A percentile compares a stretch with the other conserved stretches of the same genome.
Evolutionary conservation across 106 monocot species (phyloP).

Genomic region (Allium cepa): DNA sequence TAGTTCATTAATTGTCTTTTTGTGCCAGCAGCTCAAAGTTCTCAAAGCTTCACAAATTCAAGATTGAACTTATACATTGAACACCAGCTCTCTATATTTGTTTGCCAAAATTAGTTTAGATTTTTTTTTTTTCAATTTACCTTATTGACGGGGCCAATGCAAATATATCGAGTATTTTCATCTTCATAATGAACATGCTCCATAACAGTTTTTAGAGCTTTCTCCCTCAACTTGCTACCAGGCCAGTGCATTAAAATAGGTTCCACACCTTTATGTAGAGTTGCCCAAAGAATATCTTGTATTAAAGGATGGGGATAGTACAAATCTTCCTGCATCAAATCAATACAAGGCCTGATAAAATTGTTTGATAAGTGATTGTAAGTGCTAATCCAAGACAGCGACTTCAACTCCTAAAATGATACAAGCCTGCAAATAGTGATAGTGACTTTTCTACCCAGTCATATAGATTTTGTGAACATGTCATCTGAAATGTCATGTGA

Average conservation of each 20-base stretch:
- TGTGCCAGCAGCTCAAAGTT: background rate
- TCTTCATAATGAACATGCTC: slow-evolving; percentile 98
- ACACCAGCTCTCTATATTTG: background rate
- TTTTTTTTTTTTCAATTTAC: slow-evolving; percentile 24
- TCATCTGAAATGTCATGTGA: too few species aligned
- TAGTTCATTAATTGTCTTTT: too few species aligned
- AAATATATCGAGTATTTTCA: slow-evolving; percentile 79
- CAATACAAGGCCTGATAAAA: background rate
- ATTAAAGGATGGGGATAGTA: slow-evolving; percentile 76
- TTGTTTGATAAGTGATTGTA: background rate
- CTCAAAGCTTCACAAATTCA: background rate
- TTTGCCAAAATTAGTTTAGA: background rate
- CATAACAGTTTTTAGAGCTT: slow-evolving; percentile 53
- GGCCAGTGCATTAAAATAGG: slow-evolving; percentile 79
- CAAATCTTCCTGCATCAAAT: slow-evolving; percentile 73
- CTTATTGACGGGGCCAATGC: slow-evolving; percentile 93
- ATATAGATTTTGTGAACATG: too few species aligned
- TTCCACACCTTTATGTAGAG: slow-evolving; percentile 78
- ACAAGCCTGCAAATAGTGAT: too few species aligned
- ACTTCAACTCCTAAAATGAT: too few species aligned
- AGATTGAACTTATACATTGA: background rate
- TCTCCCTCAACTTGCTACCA: slow-evolving; percentile 63
- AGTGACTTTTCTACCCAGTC: too few species aligned
- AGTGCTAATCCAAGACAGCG: background rate
- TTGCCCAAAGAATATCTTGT: slow-evolving; percentile 75